phyloP scores from a whole-genome alignment of 2,329 filamentous ascomycete genomes.

The Madurella fahalii region DNA sequence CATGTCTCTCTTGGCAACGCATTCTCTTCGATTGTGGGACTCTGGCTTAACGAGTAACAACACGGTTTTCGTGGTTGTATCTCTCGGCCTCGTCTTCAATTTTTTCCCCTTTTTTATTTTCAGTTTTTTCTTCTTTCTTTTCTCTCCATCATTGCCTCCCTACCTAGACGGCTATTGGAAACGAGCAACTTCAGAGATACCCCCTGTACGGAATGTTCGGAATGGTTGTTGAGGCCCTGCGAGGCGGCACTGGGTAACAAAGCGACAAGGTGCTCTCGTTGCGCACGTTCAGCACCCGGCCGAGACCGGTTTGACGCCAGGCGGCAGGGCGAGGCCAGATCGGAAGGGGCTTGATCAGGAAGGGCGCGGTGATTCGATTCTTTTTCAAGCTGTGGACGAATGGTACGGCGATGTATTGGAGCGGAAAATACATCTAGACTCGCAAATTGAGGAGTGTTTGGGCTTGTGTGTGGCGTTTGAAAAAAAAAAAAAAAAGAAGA shows the following conservation, averaged over 20 bases:
- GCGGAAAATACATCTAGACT: not conserved
- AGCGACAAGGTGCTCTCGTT: not conserved
- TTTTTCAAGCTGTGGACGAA: not conserved
- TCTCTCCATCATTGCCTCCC: constrained; percentile 12
- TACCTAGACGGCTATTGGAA: constrained; percentile 18
- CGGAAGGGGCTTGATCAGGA: not conserved
- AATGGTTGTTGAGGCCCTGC: constrained; percentile 16
- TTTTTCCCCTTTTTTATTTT: not conserved
- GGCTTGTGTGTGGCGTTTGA: too few relatives aligned
- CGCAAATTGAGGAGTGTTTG: not conserved
- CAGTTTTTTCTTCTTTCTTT: constrained; percentile 4
- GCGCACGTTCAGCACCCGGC: not conserved
- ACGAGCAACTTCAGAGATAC: constrained; percentile 16
- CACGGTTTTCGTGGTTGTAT: not conserved
- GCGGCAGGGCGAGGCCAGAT: constrained; percentile 4
- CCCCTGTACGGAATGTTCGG: constrained; percentile 10
- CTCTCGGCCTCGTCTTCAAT: not conserved
- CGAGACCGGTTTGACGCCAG: not conserved
- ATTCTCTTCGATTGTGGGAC: constrained; percentile 2
- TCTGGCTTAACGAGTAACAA: not conserved
- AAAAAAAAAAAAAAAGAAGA: too few relatives aligned
- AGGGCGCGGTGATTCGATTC: not conserved
- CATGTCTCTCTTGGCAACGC: constrained; percentile 14
- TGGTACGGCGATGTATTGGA: not conserved
- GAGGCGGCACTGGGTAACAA: not conserved